These are phyloP conservation scores for Paramecium biaurelia DNA, from an alignment of 73 alveolate genomes.

Conservation along the genomic window DNA sequence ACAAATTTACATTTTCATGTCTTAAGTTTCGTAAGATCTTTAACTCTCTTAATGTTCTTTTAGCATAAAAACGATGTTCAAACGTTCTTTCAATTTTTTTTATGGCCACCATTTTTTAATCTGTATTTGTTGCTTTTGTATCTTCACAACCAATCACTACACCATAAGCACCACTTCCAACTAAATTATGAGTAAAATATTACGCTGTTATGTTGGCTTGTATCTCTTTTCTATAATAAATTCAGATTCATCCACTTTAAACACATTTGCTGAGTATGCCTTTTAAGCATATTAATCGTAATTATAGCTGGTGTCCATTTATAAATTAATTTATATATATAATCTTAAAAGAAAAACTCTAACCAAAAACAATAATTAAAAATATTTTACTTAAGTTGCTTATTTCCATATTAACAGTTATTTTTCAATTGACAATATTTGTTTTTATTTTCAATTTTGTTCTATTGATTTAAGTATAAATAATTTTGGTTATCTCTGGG, in stretches of 20 bases:
- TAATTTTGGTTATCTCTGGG: no score
- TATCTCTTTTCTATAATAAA: constrained; percentile 36
- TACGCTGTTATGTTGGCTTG: constrained; percentile 49
- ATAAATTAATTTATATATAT: neutral
- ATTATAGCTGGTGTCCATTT: neutral
- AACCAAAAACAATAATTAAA: neutral
- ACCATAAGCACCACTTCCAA: constrained; percentile 72
- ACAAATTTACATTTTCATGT: constrained; percentile 67
- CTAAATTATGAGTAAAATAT: constrained; percentile 23
- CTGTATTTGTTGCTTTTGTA: neutral
- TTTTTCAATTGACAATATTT: neutral
- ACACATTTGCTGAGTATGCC: constrained; percentile 25
- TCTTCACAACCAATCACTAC: constrained; percentile 64
- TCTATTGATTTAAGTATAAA: neutral
- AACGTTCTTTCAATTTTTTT: constrained; percentile 80
- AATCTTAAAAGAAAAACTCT: neutral
- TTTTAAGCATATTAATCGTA: constrained; percentile 3
- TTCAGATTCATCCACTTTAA: constrained; percentile 39
- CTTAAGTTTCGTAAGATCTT: constrained; percentile 66
- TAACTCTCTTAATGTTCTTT: constrained; percentile 77
- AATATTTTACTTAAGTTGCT: neutral
- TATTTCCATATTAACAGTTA: neutral
- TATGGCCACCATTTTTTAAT: constrained; percentile 65
- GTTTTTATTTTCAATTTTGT: no score
- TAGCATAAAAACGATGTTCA: constrained; percentile 70